A percentile compares a stretch with the other conserved stretches of the same genome.
Conservation (phyloP, 495 filamentous ascomycete species). For the Tuber brumale region DNA sequence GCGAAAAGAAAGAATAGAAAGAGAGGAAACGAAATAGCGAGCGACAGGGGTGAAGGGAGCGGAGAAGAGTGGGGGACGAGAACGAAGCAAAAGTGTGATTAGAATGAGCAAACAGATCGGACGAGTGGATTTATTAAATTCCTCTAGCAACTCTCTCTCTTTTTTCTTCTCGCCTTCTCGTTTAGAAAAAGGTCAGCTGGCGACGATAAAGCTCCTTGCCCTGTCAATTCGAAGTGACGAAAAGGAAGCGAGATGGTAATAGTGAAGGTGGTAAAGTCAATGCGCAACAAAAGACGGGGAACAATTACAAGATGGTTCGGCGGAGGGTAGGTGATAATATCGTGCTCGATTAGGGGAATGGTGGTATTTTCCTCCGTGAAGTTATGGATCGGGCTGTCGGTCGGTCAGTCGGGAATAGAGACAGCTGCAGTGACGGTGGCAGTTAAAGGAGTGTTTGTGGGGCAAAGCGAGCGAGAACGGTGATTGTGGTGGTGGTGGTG, state of each 20-base stretch:
- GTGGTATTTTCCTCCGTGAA: background rate
- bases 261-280: constrained; percentile 30
- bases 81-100: background rate
- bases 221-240: constrained; percentile 36
- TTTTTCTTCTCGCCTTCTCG: background rate
- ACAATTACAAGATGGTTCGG: background rate
- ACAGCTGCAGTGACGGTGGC: constrained; percentile 23
- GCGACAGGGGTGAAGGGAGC: background rate
- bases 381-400: background rate
- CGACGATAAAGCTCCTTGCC: background rate
- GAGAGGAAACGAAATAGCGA: background rate
- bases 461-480: background rate
- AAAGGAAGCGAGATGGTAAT: constrained; percentile 32
- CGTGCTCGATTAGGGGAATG: background rate
- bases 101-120: background rate
- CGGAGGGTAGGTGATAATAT: background rate
- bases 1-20: background rate
- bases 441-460: constrained; percentile 16
- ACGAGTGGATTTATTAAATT: background rate
- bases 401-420: background rate
- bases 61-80: background rate
- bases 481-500: background rate
- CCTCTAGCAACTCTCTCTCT: background rate
- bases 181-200: background rate
- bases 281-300: constrained; percentile 31